Evolutionary conservation across 352 stramenopile genomes (phyloP).

Genomic region (Globisporangium abappressorium): DNA sequence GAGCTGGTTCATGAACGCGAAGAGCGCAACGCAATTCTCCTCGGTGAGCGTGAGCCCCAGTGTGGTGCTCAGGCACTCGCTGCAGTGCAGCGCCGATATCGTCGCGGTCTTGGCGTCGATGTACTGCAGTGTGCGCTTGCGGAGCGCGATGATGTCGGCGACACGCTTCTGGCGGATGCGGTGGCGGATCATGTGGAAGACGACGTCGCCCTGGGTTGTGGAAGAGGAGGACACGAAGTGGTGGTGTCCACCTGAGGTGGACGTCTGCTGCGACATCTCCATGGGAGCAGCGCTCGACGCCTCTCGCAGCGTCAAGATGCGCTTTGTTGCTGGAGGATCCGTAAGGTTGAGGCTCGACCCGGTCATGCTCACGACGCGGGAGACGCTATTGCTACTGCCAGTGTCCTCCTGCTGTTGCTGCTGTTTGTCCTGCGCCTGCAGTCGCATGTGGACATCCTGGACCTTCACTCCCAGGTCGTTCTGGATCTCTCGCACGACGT

Average conservation of each 20-base stretch:
- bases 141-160: constrained; percentile 45
- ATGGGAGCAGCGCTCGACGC: constrained; percentile 34
- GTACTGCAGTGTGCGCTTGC: constrained; percentile 41
- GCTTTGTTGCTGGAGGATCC: constrained; percentile 17
- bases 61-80: constrained; percentile 31
- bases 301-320: constrained; percentile 59
- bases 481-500: constrained; percentile 41
- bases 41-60: constrained; percentile 45
- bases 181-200: constrained; percentile 44
- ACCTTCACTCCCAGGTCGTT: constrained; percentile 41
- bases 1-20: constrained; percentile 39
- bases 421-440: constrained; percentile 32
- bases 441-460: constrained; percentile 30
- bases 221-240: neutral
- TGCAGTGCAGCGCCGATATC: constrained; percentile 41
- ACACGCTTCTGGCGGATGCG: constrained; percentile 45
- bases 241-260: neutral
- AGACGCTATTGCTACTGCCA: neutral
- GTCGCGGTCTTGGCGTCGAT: constrained; percentile 52
- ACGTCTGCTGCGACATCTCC: constrained; percentile 12
- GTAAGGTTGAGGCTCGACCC: constrained; percentile 16
- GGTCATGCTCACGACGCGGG: constrained; percentile 2
- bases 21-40: constrained; percentile 43
- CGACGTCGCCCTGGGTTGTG: constrained; percentile 31
- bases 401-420: neutral